Conservation (phyloP, 495 filamentous ascomycete species). For the Ramalina intermedia region DNA sequence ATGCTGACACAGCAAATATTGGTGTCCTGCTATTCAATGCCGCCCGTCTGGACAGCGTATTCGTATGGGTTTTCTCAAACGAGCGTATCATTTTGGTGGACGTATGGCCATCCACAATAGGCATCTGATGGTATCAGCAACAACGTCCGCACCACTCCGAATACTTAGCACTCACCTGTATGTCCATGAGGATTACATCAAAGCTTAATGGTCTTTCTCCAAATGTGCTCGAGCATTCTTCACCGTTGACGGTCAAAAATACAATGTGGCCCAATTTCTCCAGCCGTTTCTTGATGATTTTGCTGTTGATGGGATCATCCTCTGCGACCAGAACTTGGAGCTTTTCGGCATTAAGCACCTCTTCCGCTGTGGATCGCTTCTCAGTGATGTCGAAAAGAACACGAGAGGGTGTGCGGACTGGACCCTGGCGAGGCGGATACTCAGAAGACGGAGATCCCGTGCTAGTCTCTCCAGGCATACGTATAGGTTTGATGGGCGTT, state of each 20-base stretch:
- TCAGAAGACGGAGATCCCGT: constrained; percentile 2
- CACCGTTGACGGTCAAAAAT: constrained; percentile 63
- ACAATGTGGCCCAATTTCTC: constrained; percentile 68
- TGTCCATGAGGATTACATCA: constrained; percentile 93
- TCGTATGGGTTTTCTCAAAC: constrained; percentile 38
- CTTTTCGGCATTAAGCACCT: constrained; percentile 20
- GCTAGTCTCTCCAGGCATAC: constrained; percentile 15
- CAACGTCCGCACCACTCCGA: not conserved
- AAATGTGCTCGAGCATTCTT: constrained; percentile 67
- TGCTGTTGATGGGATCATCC: constrained; percentile 86
- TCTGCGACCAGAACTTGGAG: constrained; percentile 71
- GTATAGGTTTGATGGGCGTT: constrained; percentile 17
- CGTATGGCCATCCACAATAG: constrained; percentile 77
- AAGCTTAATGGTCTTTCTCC: constrained; percentile 41
- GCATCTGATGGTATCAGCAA: constrained; percentile 48
- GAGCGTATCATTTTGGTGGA: constrained; percentile 71
- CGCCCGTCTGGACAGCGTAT: constrained; percentile 32
- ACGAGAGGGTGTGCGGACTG: constrained; percentile 8
- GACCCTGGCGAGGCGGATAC: not conserved
- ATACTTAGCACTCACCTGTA: constrained; percentile 47
- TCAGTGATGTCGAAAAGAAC: constrained; percentile 14
- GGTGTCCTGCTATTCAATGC: constrained; percentile 45
- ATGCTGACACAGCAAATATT: constrained; percentile 85
- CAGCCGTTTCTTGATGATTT: constrained; percentile 70
- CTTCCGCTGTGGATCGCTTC: constrained; percentile 1